Evolutionary conservation across 2,329 filamentous ascomycete species (phyloP), one percentile per base, ranked within the genome.

Genomic region (Cladosporium velox): DNA sequence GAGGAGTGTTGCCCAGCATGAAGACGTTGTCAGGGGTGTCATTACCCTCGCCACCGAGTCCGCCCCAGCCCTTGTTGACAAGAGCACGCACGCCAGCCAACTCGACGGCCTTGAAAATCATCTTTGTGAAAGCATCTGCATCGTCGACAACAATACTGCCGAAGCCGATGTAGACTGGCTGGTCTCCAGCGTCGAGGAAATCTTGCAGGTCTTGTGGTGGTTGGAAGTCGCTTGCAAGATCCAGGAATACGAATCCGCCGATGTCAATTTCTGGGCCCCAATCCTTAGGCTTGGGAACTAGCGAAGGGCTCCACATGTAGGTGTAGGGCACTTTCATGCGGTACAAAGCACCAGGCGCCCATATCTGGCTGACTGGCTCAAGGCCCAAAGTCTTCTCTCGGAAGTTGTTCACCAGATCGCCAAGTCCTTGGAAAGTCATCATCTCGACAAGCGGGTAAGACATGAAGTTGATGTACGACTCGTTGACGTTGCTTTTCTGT

Each of bases 371-470:
- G 54, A 97, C 84, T 0, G 90, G 86, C 54, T 95, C 90, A 0
- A 97, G 81, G 30, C 90, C 90, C 0, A 96, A 83, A 15, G 86
- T 86, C 67, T 88, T 88, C 69, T 90, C 88, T 60, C 93, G 85
- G 73, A 97, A 97, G 11, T 88, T 86, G 74, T 98, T 97, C 75
- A 97, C 93, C 7, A 97, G 83, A 77, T 97, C 93, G 38, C 93
- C 93, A 4, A 97, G 80, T 0, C 92, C 93, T 78, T 96, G 92
- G 92, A 92, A 96, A 14, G 93, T 93, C 84, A 97, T 88, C 86
- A 96, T 91, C 71, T 97, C 93, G 2, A 96, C 90, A 24, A 96
- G 82, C 0, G 90, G 88, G 73, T 96, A 97, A 0, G 90, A 91
- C 66, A 96, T 84, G 73, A 92, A 94, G 72, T 95, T 96, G 0